Conservation (phyloP, 2,329 filamentous ascomycete genomes). For the Aspergillus udagawae region DNA sequence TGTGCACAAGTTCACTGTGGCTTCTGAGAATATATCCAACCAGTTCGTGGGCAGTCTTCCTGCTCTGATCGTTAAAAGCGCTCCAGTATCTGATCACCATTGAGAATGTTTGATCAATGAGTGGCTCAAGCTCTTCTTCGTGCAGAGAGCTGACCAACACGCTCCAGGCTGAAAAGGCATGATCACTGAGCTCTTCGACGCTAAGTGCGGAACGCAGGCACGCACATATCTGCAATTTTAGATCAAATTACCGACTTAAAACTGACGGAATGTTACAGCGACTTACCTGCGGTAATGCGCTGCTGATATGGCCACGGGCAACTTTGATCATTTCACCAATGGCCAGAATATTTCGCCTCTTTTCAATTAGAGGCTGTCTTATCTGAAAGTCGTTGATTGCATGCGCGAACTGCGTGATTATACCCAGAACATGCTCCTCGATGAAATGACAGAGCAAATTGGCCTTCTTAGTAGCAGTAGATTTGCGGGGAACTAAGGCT, state of each 20-base stretch:
- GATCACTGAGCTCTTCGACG: slow-evolving; percentile 67
- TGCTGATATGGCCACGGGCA: slow-evolving; percentile 67
- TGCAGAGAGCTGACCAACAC: slow-evolving; percentile 71
- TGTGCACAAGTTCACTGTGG: slow-evolving; percentile 58
- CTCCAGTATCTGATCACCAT: slow-evolving; percentile 80
- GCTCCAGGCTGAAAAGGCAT: slow-evolving; percentile 80
- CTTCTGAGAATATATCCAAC: slow-evolving; percentile 63
- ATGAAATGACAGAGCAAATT: slow-evolving; percentile 71
- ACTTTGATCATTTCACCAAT: slow-evolving; percentile 84
- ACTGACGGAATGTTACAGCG: neutral
- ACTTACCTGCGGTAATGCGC: slow-evolving; percentile 77
- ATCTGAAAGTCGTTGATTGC: slow-evolving; percentile 65
- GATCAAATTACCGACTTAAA: slow-evolving; percentile 6
- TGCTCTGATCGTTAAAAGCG: slow-evolving; percentile 59
- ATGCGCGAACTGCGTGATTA: slow-evolving; percentile 79
- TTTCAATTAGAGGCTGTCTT: slow-evolving; percentile 61
- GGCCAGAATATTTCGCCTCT: slow-evolving; percentile 71
- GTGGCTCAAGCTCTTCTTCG: slow-evolving; percentile 70
- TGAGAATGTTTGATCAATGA: slow-evolving; percentile 86
- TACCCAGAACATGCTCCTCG: slow-evolving; percentile 76
- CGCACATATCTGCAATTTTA: slow-evolving; percentile 67
- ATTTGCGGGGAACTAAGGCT: slow-evolving; percentile 49
- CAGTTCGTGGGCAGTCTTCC: slow-evolving; percentile 57
- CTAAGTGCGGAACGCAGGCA: slow-evolving; percentile 81
- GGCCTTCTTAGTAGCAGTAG: slow-evolving; percentile 45